Evolutionary conservation across 805 yeast species (phyloP).

Genomic region (Metahyphopichia silvanorum): DNA sequence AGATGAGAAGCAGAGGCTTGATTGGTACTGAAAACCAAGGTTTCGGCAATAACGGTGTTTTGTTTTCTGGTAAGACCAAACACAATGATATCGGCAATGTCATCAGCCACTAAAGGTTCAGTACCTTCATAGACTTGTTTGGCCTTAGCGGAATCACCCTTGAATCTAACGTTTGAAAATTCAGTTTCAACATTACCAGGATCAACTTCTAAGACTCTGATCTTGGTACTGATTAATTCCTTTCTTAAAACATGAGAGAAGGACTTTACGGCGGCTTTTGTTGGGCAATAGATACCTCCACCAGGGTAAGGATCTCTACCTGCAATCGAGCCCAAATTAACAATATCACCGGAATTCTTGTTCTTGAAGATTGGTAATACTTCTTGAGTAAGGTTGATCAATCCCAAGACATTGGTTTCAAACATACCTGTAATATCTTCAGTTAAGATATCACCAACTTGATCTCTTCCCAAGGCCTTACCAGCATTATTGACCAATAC

Average conservation of each 20-base stretch:
- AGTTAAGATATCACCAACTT: constrained; percentile 64
- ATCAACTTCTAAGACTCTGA: constrained; percentile 70
- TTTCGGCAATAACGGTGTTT: constrained; percentile 75
- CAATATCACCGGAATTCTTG: constrained; percentile 70
- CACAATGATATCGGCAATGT: constrained; percentile 71
- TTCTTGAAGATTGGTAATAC: constrained; percentile 67
- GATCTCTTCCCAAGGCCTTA: constrained; percentile 75
- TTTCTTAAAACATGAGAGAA: constrained; percentile 71
- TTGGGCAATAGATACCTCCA: constrained; percentile 74
- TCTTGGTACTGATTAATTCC: constrained; percentile 67
- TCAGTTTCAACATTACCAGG: constrained; percentile 84
- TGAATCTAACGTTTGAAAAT: constrained; percentile 60
- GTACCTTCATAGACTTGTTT: constrained; percentile 63
- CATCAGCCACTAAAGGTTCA: constrained; percentile 68
- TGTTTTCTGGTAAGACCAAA: constrained; percentile 65
- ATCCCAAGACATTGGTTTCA: constrained; percentile 83
- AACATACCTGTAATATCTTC: constrained; percentile 73
- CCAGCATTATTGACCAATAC: constrained; percentile 74
- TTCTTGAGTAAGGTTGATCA: constrained; percentile 80
- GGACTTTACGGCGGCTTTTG: constrained; percentile 69
- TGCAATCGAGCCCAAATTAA: constrained; percentile 74
- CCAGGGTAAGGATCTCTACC: constrained; percentile 80
- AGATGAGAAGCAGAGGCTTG: constrained; percentile 78
- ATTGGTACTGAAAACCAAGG: constrained; percentile 77
- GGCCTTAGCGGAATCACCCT: constrained; percentile 60